A percentile compares a stretch with the other conserved stretches of the same genome.
phyloP scores from a whole-genome alignment of 495 filamentous ascomycete species.

The Penicillium verhagenii region DNA sequence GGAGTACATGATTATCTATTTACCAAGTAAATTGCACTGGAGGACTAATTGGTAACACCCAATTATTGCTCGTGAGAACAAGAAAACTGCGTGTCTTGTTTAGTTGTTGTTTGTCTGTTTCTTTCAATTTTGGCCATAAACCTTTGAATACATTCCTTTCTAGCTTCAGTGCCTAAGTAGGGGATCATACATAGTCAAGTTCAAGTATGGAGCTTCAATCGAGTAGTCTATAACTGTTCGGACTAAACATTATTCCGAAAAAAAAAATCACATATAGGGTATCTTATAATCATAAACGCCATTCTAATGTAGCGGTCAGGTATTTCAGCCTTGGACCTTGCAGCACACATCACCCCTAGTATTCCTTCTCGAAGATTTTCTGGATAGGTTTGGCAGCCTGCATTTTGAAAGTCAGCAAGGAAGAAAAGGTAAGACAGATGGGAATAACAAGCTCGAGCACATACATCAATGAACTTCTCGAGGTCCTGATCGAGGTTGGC shows the following conservation, averaged over 20 bases:
- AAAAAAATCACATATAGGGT: constrained; percentile 25
- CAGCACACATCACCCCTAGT: constrained; percentile 29
- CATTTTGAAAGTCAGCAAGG: constrained; percentile 10
- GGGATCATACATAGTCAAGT: neutral
- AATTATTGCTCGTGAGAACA: no score
- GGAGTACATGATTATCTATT: no score
- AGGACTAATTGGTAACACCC: neutral
- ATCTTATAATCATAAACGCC: constrained; percentile 40
- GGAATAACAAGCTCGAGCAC: constrained; percentile 5
- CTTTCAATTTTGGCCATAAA: no score
- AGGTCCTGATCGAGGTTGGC: constrained; percentile 84
- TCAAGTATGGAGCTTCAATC: neutral
- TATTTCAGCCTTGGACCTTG: constrained; percentile 4
- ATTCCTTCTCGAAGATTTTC: constrained; percentile 76
- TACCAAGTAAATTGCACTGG: no score
- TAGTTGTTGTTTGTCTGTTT: no score
- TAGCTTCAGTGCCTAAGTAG: no score
- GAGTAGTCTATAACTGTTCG: neutral
- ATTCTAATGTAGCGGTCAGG: constrained; percentile 19
- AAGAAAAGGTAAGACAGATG: neutral
- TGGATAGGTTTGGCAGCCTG: constrained; percentile 84
- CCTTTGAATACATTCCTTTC: no score
- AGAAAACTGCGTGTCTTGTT: no score
- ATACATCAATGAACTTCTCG: constrained; percentile 81
- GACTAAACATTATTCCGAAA: neutral